These are phyloP conservation scores for Cyberlindnera saturnus DNA, from an alignment of 805 yeast genomes.

Conservation along the genomic window DNA sequence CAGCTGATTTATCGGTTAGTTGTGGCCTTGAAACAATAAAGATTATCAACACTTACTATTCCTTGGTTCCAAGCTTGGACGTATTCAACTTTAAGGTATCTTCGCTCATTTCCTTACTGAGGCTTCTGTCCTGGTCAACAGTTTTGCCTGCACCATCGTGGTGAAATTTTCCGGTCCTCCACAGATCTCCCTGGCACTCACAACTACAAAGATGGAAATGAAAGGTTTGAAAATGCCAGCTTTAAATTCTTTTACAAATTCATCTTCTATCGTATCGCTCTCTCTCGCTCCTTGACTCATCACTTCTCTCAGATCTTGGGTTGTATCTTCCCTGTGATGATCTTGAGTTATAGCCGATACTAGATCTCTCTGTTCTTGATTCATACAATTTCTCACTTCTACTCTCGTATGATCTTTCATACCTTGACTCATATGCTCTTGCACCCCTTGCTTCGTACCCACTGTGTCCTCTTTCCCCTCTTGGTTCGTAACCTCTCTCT, in stretches of 20 bases:
- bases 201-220: too few species aligned
- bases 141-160: not conserved
- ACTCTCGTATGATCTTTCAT: slow-evolving; percentile 4
- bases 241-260: not conserved
- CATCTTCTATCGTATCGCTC: slow-evolving; percentile 18
- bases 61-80: slow-evolving; percentile 81
- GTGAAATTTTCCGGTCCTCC: too few species aligned
- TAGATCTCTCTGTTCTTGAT: slow-evolving; percentile 13
- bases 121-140: not conserved
- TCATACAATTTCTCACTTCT: slow-evolving; percentile 9
- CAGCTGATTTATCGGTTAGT: slow-evolving; percentile 42
- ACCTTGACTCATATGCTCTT: slow-evolving; percentile 3
- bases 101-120: slow-evolving; percentile 23
- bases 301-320: slow-evolving; percentile 9
- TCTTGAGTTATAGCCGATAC: not conserved
- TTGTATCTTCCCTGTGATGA: slow-evolving; percentile 1
- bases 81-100: slow-evolving; percentile 50
- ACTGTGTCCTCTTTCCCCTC: not conserved
- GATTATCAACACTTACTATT: slow-evolving; percentile 41
- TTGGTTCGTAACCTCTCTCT: not conserved
- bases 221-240: not conserved
- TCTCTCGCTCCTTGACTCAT: slow-evolving; percentile 11
- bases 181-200: too few species aligned
- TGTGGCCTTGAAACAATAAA: not conserved
- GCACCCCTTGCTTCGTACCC: not conserved